Percentiles rank a stretch among this genome's conserved stretches.
Evolutionary conservation across 106 monocot genomes (phyloP).

Genomic region (Dactylorhiza incarnata): DNA sequence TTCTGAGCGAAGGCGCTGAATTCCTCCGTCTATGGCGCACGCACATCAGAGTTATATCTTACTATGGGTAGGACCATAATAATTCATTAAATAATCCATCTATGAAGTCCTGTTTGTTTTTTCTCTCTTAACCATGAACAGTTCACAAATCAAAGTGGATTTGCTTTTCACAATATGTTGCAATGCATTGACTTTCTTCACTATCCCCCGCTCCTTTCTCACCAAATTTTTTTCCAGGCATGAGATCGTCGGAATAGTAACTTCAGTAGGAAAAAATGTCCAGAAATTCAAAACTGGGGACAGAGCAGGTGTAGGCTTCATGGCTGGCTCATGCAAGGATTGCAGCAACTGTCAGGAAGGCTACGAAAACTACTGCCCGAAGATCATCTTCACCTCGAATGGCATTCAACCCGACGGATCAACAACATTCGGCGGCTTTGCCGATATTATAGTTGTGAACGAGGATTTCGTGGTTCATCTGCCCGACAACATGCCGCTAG

Average conservation of each 20-base stretch:
- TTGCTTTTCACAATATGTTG: too few species aligned
- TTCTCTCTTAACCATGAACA: too few species aligned
- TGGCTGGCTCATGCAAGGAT: not conserved
- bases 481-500: slow-evolving; percentile 10
- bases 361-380: not conserved
- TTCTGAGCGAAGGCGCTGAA: too few species aligned
- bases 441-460: slow-evolving; percentile 16
- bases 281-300: slow-evolving; percentile 38
- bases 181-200: too few species aligned
- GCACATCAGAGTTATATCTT: too few species aligned
- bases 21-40: too few species aligned
- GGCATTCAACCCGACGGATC: not conserved
- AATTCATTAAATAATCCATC: too few species aligned
- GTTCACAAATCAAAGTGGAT: too few species aligned
- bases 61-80: too few species aligned
- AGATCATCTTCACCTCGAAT: not conserved
- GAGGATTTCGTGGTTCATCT: slow-evolving; percentile 14
- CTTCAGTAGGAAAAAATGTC: slow-evolving; percentile 24
- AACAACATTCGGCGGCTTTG: slow-evolving; percentile 21
- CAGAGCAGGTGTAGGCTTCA: slow-evolving; percentile 17
- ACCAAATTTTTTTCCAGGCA: slow-evolving; percentile 36
- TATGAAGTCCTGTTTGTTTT: too few species aligned
- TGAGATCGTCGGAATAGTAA: slow-evolving; percentile 35
- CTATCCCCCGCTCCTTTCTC: not conserved
- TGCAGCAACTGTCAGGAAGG: not conserved